phyloP scores from a whole-genome alignment of 2,329 filamentous ascomycete genomes.

The Hypomyces rosellus region DNA sequence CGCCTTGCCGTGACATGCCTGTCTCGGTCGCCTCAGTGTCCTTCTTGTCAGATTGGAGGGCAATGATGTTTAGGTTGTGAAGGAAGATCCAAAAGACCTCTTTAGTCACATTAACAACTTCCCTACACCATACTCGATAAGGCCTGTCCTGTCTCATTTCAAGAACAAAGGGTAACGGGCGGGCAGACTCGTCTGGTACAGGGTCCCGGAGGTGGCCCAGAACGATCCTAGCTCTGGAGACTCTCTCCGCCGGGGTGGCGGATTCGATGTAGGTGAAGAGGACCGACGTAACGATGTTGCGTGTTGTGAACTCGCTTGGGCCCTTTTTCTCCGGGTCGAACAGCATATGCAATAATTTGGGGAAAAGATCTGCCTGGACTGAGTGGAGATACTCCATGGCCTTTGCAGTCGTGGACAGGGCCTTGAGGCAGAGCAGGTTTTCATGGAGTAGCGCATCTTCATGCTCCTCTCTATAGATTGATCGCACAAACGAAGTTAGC shows the following conservation, averaged over 20 bases:
- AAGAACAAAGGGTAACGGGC: slow-evolving; percentile 77
- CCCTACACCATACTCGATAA: slow-evolving; percentile 91
- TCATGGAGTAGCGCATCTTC: slow-evolving; percentile 92
- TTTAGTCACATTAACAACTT: slow-evolving; percentile 87
- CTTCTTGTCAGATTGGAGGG: slow-evolving; percentile 46
- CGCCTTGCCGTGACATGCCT: slow-evolving; percentile 15
- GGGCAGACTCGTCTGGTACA: slow-evolving; percentile 64
- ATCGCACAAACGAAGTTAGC: background rate
- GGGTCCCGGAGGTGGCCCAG: slow-evolving; percentile 76
- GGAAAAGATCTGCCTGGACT: slow-evolving; percentile 77
- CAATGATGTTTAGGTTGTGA: slow-evolving; percentile 84
- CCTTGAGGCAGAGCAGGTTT: slow-evolving; percentile 86
- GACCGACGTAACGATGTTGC: slow-evolving; percentile 81
- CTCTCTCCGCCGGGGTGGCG: slow-evolving; percentile 54
- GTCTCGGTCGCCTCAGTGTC: slow-evolving; percentile 15
- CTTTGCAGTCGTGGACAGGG: slow-evolving; percentile 82
- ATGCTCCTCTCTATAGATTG: slow-evolving; percentile 69
- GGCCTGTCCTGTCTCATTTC: slow-evolving; percentile 83
- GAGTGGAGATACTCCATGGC: slow-evolving; percentile 75
- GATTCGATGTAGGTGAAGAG: slow-evolving; percentile 82
- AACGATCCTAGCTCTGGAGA: slow-evolving; percentile 64
- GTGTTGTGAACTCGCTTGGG: slow-evolving; percentile 91
- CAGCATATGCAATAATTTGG: slow-evolving; percentile 77
- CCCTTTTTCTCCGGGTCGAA: slow-evolving; percentile 99
- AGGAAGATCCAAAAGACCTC: slow-evolving; percentile 99